Conservation (phyloP, 2,329 filamentous ascomycete genomes). For the Fragosphaeria purpurea region DNA sequence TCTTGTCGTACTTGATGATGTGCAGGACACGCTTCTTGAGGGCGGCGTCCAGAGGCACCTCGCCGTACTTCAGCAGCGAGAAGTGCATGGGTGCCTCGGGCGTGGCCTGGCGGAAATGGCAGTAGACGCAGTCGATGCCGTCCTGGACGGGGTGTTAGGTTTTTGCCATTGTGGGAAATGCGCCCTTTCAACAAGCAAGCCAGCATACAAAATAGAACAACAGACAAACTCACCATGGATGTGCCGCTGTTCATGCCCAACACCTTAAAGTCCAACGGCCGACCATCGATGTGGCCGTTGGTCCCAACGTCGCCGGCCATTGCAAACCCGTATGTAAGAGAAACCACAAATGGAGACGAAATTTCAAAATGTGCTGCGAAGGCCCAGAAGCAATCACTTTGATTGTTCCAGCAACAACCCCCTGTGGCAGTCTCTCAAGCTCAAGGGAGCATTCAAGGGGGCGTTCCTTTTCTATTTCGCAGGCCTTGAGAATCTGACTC, state of each 20-base stretch:
- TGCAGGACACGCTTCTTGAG: conserved; percentile 48
- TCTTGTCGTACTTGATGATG: conserved; percentile 44
- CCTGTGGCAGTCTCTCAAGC: no score
- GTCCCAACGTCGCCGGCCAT: no score
- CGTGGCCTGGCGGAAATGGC: conserved; percentile 42
- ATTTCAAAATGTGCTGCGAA: no score
- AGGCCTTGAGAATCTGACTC: no score
- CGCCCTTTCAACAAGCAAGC: no score
- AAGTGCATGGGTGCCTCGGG: conserved; percentile 45
- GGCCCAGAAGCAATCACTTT: no score
- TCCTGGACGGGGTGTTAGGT: conserved; percentile 28
- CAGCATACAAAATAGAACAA: no score
- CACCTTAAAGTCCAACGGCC: conserved; percentile 38
- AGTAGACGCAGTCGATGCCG: conserved; percentile 48
- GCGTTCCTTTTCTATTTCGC: no score
- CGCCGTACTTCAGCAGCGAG: conserved; percentile 45
- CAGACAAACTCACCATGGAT: conserved; percentile 28
- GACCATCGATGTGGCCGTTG: conserved; percentile 5
- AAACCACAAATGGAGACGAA: no score
- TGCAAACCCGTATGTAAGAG: no score
- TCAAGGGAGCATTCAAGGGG: no score
- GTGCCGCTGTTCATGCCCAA: conserved; percentile 45
- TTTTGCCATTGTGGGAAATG: neutral
- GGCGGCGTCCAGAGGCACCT: conserved; percentile 40
- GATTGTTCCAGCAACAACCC: no score